These are phyloP conservation scores for Scleroderma citrinum DNA, from an alignment of 768 basidiomycete genomes.

Conservation along the genomic window DNA sequence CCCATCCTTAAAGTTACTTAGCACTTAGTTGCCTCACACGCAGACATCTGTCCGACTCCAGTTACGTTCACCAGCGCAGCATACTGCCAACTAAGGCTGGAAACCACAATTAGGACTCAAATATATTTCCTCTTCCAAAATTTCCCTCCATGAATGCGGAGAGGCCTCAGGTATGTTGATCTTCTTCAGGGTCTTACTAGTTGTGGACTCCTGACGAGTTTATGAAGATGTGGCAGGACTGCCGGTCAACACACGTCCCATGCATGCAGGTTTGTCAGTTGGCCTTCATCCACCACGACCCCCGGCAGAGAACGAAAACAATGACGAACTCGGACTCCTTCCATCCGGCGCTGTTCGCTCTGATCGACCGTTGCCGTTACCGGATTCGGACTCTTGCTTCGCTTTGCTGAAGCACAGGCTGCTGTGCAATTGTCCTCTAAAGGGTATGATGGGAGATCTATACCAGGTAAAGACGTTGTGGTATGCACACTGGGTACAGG, in stretches of 20 bases:
- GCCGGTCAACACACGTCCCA: conserved; percentile 38
- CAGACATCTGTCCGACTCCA: conserved; percentile 52
- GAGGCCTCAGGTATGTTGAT: conserved; percentile 27
- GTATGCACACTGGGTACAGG: conserved; percentile 85
- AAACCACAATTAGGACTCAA: conserved; percentile 61
- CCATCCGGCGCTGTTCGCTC: conserved; percentile 21
- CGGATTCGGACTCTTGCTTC: conserved; percentile 29
- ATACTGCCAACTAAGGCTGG: conserved; percentile 65
- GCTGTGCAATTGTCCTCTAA: conserved; percentile 18
- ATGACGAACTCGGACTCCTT: conserved; percentile 26
- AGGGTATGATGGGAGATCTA: neutral
- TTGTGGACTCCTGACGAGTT: neutral
- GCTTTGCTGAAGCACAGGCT: conserved; percentile 36
- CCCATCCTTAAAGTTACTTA: conserved; percentile 24
- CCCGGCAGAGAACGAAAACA: conserved; percentile 31
- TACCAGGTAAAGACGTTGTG: conserved; percentile 55
- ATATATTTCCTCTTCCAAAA: conserved; percentile 68
- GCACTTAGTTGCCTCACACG: conserved; percentile 75
- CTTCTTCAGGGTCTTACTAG: neutral
- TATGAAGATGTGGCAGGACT: conserved; percentile 35
- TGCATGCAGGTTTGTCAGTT: conserved; percentile 38
- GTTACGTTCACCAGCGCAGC: conserved; percentile 73
- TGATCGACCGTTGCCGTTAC: conserved; percentile 9
- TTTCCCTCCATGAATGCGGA: conserved; percentile 39
- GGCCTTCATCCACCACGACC: conserved; percentile 42